These are phyloP conservation scores for Coemansia sp. DNA, from an alignment of 192 early-diverging fungal species.

Conservation along the genomic window DNA sequence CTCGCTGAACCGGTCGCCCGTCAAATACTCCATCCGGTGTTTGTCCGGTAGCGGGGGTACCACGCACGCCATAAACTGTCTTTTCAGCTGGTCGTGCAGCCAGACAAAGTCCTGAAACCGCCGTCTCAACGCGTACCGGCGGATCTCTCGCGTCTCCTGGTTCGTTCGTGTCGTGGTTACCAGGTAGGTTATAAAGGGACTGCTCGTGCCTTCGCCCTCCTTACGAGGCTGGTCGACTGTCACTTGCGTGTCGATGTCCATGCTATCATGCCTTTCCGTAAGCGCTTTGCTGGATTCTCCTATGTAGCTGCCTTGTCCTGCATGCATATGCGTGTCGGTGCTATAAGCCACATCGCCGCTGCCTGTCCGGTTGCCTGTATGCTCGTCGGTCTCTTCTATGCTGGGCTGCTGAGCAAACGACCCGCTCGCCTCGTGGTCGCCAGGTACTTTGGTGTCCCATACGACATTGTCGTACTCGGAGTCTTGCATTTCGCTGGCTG, in stretches of 20 bases:
- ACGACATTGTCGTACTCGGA: constrained; percentile 52
- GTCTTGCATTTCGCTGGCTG: constrained; percentile 27
- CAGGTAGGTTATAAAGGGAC: constrained; percentile 79
- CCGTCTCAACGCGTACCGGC: constrained; percentile 69
- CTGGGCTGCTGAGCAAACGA: background rate
- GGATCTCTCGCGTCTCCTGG: constrained; percentile 21
- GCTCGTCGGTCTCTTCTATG: constrained; percentile 8
- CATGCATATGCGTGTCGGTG: constrained; percentile 3
- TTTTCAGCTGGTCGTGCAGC: constrained; percentile 71
- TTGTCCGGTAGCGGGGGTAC: constrained; percentile 90
- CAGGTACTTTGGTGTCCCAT: constrained; percentile 44
- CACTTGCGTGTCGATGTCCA: constrained; percentile 52
- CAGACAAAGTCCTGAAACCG: constrained; percentile 95
- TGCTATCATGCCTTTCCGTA: constrained; percentile 1
- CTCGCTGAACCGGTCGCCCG: constrained; percentile 87
- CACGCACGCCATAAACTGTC: constrained; percentile 78
- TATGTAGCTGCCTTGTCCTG: constrained; percentile 8
- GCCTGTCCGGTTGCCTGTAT: constrained; percentile 2
- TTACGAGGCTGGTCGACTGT: constrained; percentile 79
- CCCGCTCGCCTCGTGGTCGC: constrained; percentile 24
- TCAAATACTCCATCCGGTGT: constrained; percentile 91
- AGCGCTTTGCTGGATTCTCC: constrained; percentile 14
- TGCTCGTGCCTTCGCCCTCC: constrained; percentile 81
- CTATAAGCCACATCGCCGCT: constrained; percentile 36
- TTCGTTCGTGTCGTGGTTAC: constrained; percentile 61